Evolutionary conservation across 208 protist species (phyloP).

Genomic region (Acanthamoeba royreba): DNA sequence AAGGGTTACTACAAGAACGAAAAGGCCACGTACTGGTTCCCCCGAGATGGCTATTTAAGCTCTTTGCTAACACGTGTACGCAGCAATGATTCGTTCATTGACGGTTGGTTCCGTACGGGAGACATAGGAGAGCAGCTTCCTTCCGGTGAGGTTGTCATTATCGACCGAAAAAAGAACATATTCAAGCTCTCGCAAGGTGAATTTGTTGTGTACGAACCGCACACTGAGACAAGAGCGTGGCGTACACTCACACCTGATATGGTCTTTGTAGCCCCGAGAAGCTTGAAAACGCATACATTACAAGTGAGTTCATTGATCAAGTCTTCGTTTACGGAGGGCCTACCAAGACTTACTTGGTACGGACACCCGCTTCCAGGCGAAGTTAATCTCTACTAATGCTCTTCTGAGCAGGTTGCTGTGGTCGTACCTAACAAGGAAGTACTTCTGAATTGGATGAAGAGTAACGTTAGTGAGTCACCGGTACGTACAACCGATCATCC

Average conservation of each 20-base stretch:
- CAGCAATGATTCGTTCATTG: not conserved
- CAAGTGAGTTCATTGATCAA: not conserved
- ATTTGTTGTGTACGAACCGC: not conserved
- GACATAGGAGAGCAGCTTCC: not conserved
- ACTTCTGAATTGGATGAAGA: no score
- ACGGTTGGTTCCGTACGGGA: not conserved
- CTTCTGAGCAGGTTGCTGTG: no score
- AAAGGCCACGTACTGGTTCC: not conserved
- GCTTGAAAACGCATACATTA: not conserved
- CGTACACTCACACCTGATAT: not conserved
- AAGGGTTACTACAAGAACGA: not conserved
- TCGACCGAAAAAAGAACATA: slow-evolving; percentile 28
- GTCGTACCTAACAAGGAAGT: no score
- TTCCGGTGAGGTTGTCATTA: not conserved
- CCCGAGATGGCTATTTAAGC: not conserved
- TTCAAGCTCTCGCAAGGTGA: slow-evolving; percentile 31
- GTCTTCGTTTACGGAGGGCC: not conserved
- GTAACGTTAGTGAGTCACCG: no score
- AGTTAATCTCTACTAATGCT: not conserved
- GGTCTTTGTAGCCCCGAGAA: not conserved
- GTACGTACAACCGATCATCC: no score
- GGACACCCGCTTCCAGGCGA: no score
- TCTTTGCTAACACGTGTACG: not conserved
- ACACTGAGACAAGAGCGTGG: not conserved
- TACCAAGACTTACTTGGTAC: not conserved